Evolutionary conservation across 805 yeast species (phyloP).

Genomic region (Sugiyamaella chiloensis): DNA sequence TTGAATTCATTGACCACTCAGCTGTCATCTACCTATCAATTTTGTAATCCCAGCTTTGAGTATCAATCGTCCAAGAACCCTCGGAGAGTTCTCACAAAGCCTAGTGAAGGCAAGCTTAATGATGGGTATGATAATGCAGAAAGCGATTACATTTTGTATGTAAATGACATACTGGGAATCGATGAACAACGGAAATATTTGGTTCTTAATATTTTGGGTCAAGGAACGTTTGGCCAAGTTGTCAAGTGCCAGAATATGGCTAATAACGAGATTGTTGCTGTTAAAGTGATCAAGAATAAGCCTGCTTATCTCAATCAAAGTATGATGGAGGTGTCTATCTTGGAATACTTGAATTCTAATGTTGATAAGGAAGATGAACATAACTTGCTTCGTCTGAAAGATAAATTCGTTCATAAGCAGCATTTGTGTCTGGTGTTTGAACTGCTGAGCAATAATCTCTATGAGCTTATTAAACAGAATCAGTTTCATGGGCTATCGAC

Average conservation of each 20-base stretch:
- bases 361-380: slow-evolving; percentile 69
- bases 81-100: slow-evolving; percentile 86
- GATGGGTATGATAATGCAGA: slow-evolving; percentile 86
- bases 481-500: slow-evolving; percentile 87
- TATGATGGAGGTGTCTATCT: slow-evolving; percentile 79
- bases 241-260: slow-evolving; percentile 82
- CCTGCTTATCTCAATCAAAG: slow-evolving; percentile 91
- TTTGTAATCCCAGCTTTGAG: slow-evolving; percentile 81
- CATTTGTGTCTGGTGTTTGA: slow-evolving; percentile 94
- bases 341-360: slow-evolving; percentile 74
- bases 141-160: slow-evolving; percentile 87
- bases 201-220: slow-evolving; percentile 87
- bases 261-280: slow-evolving; percentile 87
- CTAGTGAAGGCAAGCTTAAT: slow-evolving; percentile 75
- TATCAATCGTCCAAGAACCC: slow-evolving; percentile 87
- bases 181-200: slow-evolving; percentile 83
- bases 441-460: slow-evolving; percentile 78
- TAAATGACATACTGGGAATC: slow-evolving; percentile 86
- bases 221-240: slow-evolving; percentile 98
- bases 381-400: slow-evolving; percentile 74
- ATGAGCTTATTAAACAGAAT: slow-evolving; percentile 88
- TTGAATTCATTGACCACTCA: slow-evolving; percentile 73
- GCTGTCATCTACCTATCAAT: slow-evolving; percentile 72
- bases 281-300: slow-evolving; percentile 88
- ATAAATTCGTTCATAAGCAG: slow-evolving; percentile 86